A percentile compares a stretch with the other conserved stretches of the same genome.
These are phyloP conservation scores for Boletellus dicymbophilus DNA, from an alignment of 1,284 basidiomycete species.

Conservation along the genomic window DNA sequence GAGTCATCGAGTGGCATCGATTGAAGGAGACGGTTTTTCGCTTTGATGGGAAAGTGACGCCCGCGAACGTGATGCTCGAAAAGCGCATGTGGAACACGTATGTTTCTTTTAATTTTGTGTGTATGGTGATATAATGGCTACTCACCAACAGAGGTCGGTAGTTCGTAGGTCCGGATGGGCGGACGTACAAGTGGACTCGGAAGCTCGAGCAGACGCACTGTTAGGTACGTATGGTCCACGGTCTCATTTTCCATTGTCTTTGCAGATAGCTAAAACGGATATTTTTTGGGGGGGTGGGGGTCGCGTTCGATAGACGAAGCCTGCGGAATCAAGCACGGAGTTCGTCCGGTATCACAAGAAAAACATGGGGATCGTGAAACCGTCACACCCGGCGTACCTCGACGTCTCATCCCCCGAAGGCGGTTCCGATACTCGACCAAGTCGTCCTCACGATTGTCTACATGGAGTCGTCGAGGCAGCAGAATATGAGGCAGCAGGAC, in stretches of 20 bases:
- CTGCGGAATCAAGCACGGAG: conserved; percentile 2
- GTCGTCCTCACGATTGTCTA: conserved; percentile 26
- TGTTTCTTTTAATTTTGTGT: neutral
- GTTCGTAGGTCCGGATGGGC: conserved; percentile 24
- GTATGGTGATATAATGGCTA: neutral
- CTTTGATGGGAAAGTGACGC: conserved; percentile 16
- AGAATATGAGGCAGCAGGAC: neutral
- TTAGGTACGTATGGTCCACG: conserved; percentile 18
- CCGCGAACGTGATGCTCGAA: conserved; percentile 12
- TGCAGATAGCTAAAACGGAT: no score
- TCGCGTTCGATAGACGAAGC: conserved; percentile 16
- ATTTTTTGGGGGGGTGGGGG: no score
- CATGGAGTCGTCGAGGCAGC: conserved; percentile 17
- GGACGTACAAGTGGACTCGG: conserved; percentile 32
- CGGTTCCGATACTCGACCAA: conserved; percentile 20
- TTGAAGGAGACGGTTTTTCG: conserved; percentile 12
- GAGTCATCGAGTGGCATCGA: conserved; percentile 29
- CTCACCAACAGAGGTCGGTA: conserved; percentile 20
- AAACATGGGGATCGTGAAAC: conserved; percentile 18
- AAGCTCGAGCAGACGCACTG: conserved; percentile 23
- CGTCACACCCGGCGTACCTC: conserved; percentile 23
- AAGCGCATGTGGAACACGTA: conserved; percentile 14
- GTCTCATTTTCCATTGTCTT: neutral
- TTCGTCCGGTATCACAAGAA: conserved; percentile 23
- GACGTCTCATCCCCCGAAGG: conserved; percentile 12